A percentile compares a stretch with the other conserved stretches of the same genome.
phyloP scores from a whole-genome alignment of 2,329 filamentous ascomycete species.

The Cercospora berteroae region DNA sequence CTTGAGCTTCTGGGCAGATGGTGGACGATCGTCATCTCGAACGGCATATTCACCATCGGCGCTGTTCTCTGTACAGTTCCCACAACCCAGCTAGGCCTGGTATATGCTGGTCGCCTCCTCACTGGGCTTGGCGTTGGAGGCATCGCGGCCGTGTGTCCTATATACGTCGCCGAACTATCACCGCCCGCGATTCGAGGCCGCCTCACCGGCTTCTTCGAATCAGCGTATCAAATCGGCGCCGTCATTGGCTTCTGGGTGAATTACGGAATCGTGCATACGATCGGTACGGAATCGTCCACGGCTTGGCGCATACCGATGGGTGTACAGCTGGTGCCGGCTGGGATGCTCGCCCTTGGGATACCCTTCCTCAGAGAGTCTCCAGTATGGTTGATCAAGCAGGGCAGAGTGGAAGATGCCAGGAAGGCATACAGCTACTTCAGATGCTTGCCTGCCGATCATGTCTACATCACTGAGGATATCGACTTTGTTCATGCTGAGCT shows the following conservation, averaged over 20 bases:
- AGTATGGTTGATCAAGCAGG: constrained; percentile 33
- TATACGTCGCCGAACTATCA: constrained; percentile 39
- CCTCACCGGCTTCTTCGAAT: constrained; percentile 38
- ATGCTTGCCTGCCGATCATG: constrained; percentile 23
- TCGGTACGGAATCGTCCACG: constrained; percentile 24
- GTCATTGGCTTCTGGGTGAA: constrained; percentile 41
- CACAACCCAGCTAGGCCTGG: constrained; percentile 40
- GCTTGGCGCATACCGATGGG: constrained; percentile 36
- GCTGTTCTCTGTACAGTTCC: constrained; percentile 47
- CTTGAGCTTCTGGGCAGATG: constrained; percentile 51
- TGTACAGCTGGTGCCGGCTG: constrained; percentile 38
- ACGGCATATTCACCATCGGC: constrained; percentile 48
- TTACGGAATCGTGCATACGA: constrained; percentile 37
- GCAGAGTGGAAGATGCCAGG: constrained; percentile 22
- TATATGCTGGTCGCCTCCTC: constrained; percentile 45
- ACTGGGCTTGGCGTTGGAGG: constrained; percentile 38
- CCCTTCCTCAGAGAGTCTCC: constrained; percentile 37
- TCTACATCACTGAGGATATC: constrained; percentile 35
- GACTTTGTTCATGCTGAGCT: constrained; percentile 37
- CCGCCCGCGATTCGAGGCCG: constrained; percentile 38
- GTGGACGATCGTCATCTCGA: constrained; percentile 50
- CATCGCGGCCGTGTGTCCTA: constrained; percentile 37
- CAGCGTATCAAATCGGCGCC: constrained; percentile 37
- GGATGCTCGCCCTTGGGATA: constrained; percentile 33
- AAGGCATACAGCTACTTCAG: constrained; percentile 26